phyloP scores from a whole-genome alignment of 164 flowering plant genomes.

The Kingdonia uniflora region DNA sequence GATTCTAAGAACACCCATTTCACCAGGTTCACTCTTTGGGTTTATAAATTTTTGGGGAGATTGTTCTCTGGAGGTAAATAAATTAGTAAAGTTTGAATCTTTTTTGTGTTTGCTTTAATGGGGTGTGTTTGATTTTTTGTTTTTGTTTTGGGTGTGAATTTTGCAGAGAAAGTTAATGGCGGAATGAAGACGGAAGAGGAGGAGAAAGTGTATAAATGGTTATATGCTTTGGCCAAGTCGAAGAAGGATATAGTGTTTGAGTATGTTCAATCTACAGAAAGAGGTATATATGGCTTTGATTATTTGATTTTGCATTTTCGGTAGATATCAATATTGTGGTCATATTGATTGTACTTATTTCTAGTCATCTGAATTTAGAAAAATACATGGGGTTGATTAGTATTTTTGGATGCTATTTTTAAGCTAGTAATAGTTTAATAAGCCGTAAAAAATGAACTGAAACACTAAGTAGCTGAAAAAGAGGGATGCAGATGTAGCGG shows the following conservation, averaged over 20 bases:
- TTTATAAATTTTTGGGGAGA: constrained; percentile 17
- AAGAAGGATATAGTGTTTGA: constrained; percentile 46
- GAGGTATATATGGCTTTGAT: constrained; percentile 26
- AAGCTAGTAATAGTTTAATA: too few relatives aligned
- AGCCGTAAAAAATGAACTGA: too few relatives aligned
- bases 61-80: constrained; percentile 29
- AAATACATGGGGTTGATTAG: too few relatives aligned
- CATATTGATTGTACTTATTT: too few relatives aligned
- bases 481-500: too few relatives aligned
- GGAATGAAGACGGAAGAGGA: constrained; percentile 50
- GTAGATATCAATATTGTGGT: too few relatives aligned
- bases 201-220: constrained; percentile 58
- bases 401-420: too few relatives aligned
- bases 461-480: too few relatives aligned
- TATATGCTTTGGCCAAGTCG: constrained; percentile 46
- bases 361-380: too few relatives aligned
- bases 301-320: not conserved
- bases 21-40: constrained; percentile 8
- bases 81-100: not conserved
- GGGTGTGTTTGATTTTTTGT: not conserved
- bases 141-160: too few relatives aligned
- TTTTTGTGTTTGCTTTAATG: not conserved
- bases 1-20: not conserved
- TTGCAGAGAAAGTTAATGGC: constrained; percentile 36
- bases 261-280: constrained; percentile 67